Base-by-base conservation (phyloP, 2,329 filamentous ascomycete species). In the Penicillium occitanis region DNA sequence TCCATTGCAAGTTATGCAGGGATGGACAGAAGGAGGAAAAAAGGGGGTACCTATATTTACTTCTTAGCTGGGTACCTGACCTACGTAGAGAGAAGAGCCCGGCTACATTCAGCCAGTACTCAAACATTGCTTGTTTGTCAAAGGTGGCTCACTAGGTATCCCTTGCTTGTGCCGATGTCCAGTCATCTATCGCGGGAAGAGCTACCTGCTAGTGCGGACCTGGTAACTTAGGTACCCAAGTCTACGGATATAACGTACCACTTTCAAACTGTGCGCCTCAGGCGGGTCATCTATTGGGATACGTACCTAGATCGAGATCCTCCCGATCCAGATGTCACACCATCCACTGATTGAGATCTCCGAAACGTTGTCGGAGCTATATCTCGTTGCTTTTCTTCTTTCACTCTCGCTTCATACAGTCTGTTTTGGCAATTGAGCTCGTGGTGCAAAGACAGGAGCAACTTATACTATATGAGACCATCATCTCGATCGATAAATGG, bases 11-110 rank as follows among this genome's bases (percentile, higher is more conserved):
- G 51, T 51, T 63, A 63, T 63, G 61, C 61, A 63, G 61, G 61
- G 61, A 63, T 63, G 48, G 14, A 63, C 37, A 19, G 48, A 63
- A 63, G 48, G 59, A 50, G 48, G 17, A 51, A 37, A 55, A 48
- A 57, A 40, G 3, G 53, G 53, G 53, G n/a, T 37, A 25, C 22
- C 2, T 46, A n/a, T 33, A 60, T 33, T 46, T 28, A 44, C 37
- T 33, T 44, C 8, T 46, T 10, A n/a, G 37, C 57, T 33, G 6
- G 11, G n/a, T 22, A 37, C n/a, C n/a, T 37, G 3, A 40, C 5
- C 33, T 37, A 7, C 53, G 53, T 25, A 17, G 53, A 19, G 22
- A 46, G 37, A 44, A 60, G 19, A 7, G 17, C 3, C 4, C 3
- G 30, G 30, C 61, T 44, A 13, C 13, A 48, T 57, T 46, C 19